Base-by-base conservation (phyloP, 1,139 yeast genomes). In the Sugiyamaella sp. region DNA sequence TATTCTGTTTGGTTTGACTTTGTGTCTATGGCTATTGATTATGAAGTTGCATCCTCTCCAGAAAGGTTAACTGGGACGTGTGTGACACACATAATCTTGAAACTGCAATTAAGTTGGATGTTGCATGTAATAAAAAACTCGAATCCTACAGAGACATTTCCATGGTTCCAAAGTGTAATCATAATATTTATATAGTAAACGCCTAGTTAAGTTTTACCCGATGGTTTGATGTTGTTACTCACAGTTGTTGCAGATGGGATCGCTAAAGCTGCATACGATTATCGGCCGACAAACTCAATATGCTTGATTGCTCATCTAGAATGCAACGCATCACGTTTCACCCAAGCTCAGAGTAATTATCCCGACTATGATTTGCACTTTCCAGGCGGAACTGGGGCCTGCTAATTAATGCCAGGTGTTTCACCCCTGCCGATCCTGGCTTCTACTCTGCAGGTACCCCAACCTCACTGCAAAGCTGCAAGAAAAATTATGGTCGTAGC, bases 21-120 rank as follows among this genome's bases (percentile, higher is more conserved):
- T 56, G n/a, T 38, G 43, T 8, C 21, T 48, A 19, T 57, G 60
- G 60, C 21, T 44, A 33, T 21, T 44, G 10, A 35, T 44, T 29
- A 16, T 21, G 29, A 44, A 24, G 20, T 33, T 44, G 32, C 37
- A 44, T 22, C 48, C 48, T 8, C 16, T 43, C 25, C 46, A 17
- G 46, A 9, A 38, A 43, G 10, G 19, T 17, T 29, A 19, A 43
- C n/a, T n/a, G n/a, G n/a, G n/a, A n/a, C n/a, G n/a, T n/a, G n/a
- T n/a, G n/a, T n/a, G n/a, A n/a, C 32, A 22, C 2, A 2, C 25
- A 12, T 24, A 19, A 24, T 24, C 29, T 24, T 10, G 29, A 24
- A 24, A 24, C 5, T 24, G 29, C 29, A 24, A 24, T 24, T n/a
- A n/a, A n/a, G n/a, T n/a, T n/a, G n/a, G n/a, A n/a, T n/a, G n/a